Percentiles rank a stretch among this genome's conserved stretches.
These are phyloP conservation scores for Bertia moriformis DNA, from an alignment of 2,329 filamentous ascomycete genomes.

Conservation along the genomic window DNA sequence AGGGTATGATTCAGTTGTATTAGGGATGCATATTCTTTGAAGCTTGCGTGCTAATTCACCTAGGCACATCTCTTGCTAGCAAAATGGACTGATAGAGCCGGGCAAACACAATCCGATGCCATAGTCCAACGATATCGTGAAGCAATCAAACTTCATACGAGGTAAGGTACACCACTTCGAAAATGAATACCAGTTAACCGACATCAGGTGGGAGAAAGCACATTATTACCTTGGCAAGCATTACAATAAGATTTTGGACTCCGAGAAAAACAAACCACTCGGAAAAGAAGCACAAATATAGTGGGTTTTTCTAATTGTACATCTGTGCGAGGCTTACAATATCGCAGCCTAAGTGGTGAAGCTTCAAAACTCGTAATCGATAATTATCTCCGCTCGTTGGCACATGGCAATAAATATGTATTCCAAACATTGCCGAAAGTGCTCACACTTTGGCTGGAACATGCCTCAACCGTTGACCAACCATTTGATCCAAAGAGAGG, in stretches of 20 bases:
- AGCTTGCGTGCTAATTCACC: conserved; percentile 4
- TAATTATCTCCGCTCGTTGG: conserved; percentile 48
- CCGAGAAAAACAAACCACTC: conserved; percentile 41
- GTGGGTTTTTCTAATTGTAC: background rate
- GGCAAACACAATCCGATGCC: conserved; percentile 47
- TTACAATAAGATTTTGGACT: conserved; percentile 54
- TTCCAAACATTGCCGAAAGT: conserved; percentile 54
- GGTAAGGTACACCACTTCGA: background rate
- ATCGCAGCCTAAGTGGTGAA: conserved; percentile 34
- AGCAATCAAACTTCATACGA: conserved; percentile 24
- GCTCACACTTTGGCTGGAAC: conserved; percentile 53
- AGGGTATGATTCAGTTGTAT: background rate
- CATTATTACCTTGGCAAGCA: conserved; percentile 58
- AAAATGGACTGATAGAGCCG: conserved; percentile 55
- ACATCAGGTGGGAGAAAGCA: conserved; percentile 48
- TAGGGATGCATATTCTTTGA: background rate
- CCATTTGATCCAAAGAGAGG: conserved; percentile 25
- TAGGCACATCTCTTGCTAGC: conserved; percentile 49
- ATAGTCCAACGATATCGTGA: conserved; percentile 44
- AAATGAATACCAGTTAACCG: background rate
- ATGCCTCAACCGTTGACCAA: conserved; percentile 37
- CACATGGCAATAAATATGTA: conserved; percentile 54
- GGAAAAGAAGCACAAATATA: conserved; percentile 38
- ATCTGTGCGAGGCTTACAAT: background rate
- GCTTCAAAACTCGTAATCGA: conserved; percentile 52